Evolutionary conservation across 2,329 filamentous ascomycete genomes (phyloP), one percentile per base, ranked within the genome.

Genomic region (Monilinia aucupariae): DNA sequence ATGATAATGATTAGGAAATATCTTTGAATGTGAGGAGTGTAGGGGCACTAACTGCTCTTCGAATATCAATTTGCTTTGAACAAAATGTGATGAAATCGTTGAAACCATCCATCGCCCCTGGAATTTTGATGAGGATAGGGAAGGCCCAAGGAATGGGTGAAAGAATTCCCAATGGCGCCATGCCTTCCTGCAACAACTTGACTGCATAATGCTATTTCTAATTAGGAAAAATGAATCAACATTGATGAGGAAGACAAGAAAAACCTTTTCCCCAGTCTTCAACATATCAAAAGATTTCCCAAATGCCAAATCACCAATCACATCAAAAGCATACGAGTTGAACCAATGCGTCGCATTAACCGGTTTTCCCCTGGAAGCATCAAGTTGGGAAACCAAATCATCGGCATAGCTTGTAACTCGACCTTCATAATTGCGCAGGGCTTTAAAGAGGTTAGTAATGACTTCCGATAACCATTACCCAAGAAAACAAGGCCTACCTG

Each of bases 221-320:
- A 15, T 48, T 34, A 47, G 15, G 7, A 4, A 32, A 10, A 9
- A 25, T 2, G 8, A 20, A 25, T 8, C 15, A 12, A 1, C 7
- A 8, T 25, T 9, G 1, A 20, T 3, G 30, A 1, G 13, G 13
- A n/a, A n/a, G 15, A 32, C 7, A 5, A 30, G 27, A 30, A 30
- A 12, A 4, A 66, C 65, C 27, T 47, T 64, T 47, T 58, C 55
- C 27, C 45, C 55, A 1, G 30, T 59, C 27, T 65, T 61, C 9
- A 71, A 32, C 66, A 70, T 71, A 30, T 67, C 62, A 58, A 71
- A 71, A 0, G 68, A 65, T n/a, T 68, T 64, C 0, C 69, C 68
- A 55, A 71, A 71, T 2, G 66, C 69, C 34, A 72, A 62, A 22
- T 71, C 69, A n/a, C 69, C 69, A 66, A 71, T 71, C 7, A 71